A percentile compares a stretch with the other conserved stretches of the same genome.
Evolutionary conservation across 2,329 filamentous ascomycete genomes (phyloP).

Genomic region (Didymella keratinophila): DNA sequence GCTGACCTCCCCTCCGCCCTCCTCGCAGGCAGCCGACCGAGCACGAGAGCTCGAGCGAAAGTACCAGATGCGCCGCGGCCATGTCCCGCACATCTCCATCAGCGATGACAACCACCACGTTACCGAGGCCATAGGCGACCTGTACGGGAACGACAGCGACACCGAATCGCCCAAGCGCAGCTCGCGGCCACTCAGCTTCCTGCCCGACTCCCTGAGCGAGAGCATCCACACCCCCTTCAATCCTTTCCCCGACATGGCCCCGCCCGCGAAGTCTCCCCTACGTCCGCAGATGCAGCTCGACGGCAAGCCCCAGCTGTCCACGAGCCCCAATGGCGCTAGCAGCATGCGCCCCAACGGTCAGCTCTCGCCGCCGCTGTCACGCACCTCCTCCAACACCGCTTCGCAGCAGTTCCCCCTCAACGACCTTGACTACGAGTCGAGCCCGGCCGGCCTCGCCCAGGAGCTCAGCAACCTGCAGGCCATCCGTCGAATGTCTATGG

Average conservation of each 20-base stretch:
- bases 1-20: constrained; percentile 40
- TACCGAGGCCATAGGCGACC: constrained; percentile 89
- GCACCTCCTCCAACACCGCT: constrained; percentile 53
- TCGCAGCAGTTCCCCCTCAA: constrained; percentile 75
- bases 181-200: constrained; percentile 77
- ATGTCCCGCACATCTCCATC: constrained; percentile 71
- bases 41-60: constrained; percentile 56
- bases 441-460: constrained; percentile 87
- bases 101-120: constrained; percentile 94
- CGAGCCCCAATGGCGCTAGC: constrained; percentile 8
- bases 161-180: constrained; percentile 59
- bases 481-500: constrained; percentile 92
- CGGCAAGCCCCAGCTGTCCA: constrained; percentile 8
- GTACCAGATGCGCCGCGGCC: constrained; percentile 64
- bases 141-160: constrained; percentile 84
- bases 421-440: constrained; percentile 87
- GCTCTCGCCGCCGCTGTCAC: constrained; percentile 52
- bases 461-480: constrained; percentile 93
- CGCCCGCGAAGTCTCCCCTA: constrained; percentile 54
- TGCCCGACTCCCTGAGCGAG: constrained; percentile 65
- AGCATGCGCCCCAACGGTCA: constrained; percentile 24
- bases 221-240: constrained; percentile 49
- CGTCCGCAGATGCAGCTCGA: constrained; percentile 48
- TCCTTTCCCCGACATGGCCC: constrained; percentile 44
- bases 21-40: constrained; percentile 50